Percentiles rank a stretch among this genome's conserved stretches.
phyloP scores from a whole-genome alignment of 1,284 basidiomycete genomes.

The Jaminaea rosea region DNA sequence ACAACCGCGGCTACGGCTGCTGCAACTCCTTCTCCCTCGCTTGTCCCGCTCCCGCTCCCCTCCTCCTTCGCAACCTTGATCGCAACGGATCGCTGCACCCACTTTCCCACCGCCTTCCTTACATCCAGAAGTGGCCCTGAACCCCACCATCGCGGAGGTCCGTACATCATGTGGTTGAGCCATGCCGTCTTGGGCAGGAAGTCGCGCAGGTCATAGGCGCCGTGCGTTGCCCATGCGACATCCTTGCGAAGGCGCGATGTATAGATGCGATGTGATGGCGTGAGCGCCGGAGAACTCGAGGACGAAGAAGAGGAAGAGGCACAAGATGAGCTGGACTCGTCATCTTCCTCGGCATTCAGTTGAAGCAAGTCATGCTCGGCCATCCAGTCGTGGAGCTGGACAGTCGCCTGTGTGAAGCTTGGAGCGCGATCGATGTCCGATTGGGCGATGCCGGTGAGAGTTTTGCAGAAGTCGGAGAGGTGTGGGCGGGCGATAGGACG shows the following conservation, averaged over 20 bases:
- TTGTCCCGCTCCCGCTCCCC: too few species aligned
- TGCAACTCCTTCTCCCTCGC: not conserved
- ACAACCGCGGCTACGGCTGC: not conserved
- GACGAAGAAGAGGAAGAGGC: not conserved
- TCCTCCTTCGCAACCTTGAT: not conserved
- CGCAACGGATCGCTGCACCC: too few species aligned
- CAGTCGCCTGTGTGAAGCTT: conserved; percentile 63
- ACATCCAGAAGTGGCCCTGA: conserved; percentile 39
- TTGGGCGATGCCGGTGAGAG: conserved; percentile 79
- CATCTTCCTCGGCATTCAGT: conserved; percentile 2
- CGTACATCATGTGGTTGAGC: conserved; percentile 51
- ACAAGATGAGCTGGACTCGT: not conserved
- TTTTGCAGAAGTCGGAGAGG: conserved; percentile 72
- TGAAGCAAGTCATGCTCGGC: conserved; percentile 49
- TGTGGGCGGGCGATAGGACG: conserved; percentile 74
- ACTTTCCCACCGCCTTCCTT: conserved; percentile 39
- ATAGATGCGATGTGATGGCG: conserved; percentile 8
- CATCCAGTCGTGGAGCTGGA: conserved; percentile 60
- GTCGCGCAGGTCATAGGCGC: conserved; percentile 62
- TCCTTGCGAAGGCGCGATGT: conserved; percentile 8
- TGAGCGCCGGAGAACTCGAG: conserved; percentile 3
- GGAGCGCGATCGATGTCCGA: conserved; percentile 70
- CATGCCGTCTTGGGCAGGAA: conserved; percentile 68
- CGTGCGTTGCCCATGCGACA: conserved; percentile 52
- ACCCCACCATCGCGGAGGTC: conserved; percentile 23